These are phyloP conservation scores for Yarrowia osloensis DNA, from an alignment of 805 yeast species.

Conservation along the genomic window DNA sequence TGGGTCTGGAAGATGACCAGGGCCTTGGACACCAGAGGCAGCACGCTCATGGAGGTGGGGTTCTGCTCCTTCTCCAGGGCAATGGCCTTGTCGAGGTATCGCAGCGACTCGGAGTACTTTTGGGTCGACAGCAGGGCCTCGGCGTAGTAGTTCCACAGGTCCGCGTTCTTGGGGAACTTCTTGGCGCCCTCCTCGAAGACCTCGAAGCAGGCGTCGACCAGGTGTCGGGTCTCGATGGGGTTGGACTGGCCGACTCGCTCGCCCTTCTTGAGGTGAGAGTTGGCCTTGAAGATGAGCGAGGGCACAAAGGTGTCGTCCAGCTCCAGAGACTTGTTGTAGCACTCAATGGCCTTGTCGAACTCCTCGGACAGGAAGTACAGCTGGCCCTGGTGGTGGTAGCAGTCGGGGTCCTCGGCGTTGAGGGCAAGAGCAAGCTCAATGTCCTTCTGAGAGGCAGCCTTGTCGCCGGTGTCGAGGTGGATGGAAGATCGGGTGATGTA, in stretches of 20 bases:
- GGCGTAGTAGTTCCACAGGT: slow-evolving; percentile 92
- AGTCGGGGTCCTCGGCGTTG: slow-evolving; percentile 74
- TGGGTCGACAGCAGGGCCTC: slow-evolving; percentile 85
- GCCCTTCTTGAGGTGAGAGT: slow-evolving; percentile 30
- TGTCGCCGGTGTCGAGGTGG: slow-evolving; percentile 74
- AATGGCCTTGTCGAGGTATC: slow-evolving; percentile 83
- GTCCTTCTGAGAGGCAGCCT: slow-evolving; percentile 60
- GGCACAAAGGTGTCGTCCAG: slow-evolving; percentile 75
- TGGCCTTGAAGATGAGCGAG: slow-evolving; percentile 45
- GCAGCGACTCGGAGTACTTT: slow-evolving; percentile 68
- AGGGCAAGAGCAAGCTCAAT: slow-evolving; percentile 70
- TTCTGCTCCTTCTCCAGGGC: slow-evolving; percentile 64
- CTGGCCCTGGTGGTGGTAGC: slow-evolving; percentile 94
- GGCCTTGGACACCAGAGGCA: slow-evolving; percentile 89
- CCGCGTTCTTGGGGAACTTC: slow-evolving; percentile 83
- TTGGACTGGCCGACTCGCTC: slow-evolving; percentile 22
- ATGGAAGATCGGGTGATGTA: slow-evolving; percentile 80
- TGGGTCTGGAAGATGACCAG: slow-evolving; percentile 48
- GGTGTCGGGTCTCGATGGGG: slow-evolving; percentile 17
- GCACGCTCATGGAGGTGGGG: slow-evolving; percentile 76
- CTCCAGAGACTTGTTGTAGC: slow-evolving; percentile 75
- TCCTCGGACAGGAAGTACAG: slow-evolving; percentile 79
- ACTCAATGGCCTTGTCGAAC: slow-evolving; percentile 65
- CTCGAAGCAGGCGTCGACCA: slow-evolving; percentile 26
- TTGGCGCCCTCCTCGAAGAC: slow-evolving; percentile 40